Base-by-base conservation (phyloP, 2,329 filamentous ascomycete genomes). In the Colletotrichum tanaceti region DNA sequence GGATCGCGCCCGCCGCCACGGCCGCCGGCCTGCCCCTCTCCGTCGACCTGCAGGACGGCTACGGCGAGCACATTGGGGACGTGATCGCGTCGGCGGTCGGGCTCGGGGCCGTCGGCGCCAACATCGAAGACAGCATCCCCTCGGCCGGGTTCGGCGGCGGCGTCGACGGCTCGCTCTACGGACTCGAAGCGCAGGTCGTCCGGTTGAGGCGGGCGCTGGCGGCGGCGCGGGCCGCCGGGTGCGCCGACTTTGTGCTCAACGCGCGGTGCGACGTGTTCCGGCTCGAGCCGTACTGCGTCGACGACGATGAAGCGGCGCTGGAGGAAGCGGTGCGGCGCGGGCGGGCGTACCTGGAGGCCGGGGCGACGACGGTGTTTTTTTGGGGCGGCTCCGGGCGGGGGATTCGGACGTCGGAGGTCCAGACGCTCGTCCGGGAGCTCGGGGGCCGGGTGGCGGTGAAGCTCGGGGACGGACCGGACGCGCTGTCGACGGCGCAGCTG, bases 1-100 rank as follows among this genome's bases (percentile, higher is more conserved):
- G 75, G 13, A 81, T 90, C 64, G 82, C 82, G 0, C 75, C 78
- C 2, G 74, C 85, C 4, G 81, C 81, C 14, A 74, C 73, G 13
- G 72, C 77, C 14, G 76, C 79, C 44, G 76, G 79, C 6, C 77
- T 86, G 2, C 86, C 87, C 0, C 74, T 90, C 0, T 86, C 84
- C 0, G 85, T 84, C 5, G 88, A 90, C 72, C 74, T 90, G 2
- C 87, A 90, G 74, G 88, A 90, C 72, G 88, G 87, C 0, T 90
- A 89, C 70, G 84, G 83, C 2, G 76, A 81, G 2, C 73, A 74
- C 22, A 79, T 87, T 2, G 81, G 78, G 5, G 79, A 83, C 5
- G 83, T 80, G 0, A 78, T 89, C 2, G 74, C 75, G 6, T 73
- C 73, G 2, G 78, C 84, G 1, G 81, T 90, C n/a, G 74, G 79